Conservation (phyloP, 108 stramenopile species). For the Fragilaria crotonensis region DNA sequence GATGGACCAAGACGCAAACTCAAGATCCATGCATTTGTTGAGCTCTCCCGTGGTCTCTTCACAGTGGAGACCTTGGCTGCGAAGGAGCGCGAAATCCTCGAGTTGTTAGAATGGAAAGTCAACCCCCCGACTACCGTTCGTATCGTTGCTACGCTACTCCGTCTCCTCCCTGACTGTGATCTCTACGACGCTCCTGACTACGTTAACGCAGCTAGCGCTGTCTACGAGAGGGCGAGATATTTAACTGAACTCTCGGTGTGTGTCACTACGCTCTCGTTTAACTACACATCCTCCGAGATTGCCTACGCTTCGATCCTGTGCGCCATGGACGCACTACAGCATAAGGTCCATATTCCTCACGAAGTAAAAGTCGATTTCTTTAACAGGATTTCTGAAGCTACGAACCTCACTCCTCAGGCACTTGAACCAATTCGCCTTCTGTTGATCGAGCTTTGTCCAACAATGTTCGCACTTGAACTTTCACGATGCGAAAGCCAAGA, state of each 20-base stretch:
- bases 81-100: constrained; percentile 44
- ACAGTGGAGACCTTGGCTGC: constrained; percentile 42
- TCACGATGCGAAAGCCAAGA: not conserved
- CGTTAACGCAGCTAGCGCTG: not conserved
- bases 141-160: constrained; percentile 26
- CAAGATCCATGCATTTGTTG: constrained; percentile 44
- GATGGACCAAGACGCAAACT: constrained; percentile 31
- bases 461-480: constrained; percentile 14
- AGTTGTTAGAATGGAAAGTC: constrained; percentile 37
- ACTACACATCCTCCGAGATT: constrained; percentile 35
- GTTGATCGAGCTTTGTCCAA: constrained; percentile 19
- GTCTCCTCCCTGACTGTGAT: constrained; percentile 24
- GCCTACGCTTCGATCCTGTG: constrained; percentile 55
- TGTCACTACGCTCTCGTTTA: constrained; percentile 25
- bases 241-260: constrained; percentile 49
- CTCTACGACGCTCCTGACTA: not conserved
- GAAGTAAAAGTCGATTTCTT: constrained; percentile 11
- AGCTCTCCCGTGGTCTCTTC: constrained; percentile 68
- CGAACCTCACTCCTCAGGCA: constrained; percentile 4
- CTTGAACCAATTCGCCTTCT: constrained; percentile 1
- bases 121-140: constrained; percentile 45
- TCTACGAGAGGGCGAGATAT: constrained; percentile 39
- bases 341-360: constrained; percentile 5
- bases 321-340: constrained; percentile 35
- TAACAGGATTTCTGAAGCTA: constrained; percentile 9